These are phyloP conservation scores for Keithomyces neogunnii DNA, from an alignment of 2,329 filamentous ascomycete genomes.

Conservation along the genomic window DNA sequence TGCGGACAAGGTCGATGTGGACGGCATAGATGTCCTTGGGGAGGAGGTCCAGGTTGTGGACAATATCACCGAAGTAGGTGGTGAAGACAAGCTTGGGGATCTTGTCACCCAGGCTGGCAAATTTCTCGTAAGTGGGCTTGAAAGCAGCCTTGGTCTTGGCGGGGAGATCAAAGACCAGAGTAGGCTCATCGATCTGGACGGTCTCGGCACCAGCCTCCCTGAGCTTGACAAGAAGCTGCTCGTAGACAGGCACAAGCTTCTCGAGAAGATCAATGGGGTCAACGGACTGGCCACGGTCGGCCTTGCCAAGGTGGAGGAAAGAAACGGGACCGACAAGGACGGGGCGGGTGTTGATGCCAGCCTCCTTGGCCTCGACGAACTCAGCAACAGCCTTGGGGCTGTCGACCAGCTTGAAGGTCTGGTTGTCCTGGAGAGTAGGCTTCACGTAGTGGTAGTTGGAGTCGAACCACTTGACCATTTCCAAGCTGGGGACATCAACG, in stretches of 20 bases:
- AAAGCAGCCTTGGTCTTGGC: conserved; percentile 90
- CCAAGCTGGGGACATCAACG: conserved; percentile 85
- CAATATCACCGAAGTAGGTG: conserved; percentile 98
- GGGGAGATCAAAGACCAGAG: conserved; percentile 90
- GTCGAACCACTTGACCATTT: conserved; percentile 99
- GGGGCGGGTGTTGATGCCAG: conserved; percentile 84
- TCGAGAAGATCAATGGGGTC: conserved; percentile 90
- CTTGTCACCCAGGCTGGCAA: conserved; percentile 65
- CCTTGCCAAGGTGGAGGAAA: conserved; percentile 96
- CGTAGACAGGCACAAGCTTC: conserved; percentile 90
- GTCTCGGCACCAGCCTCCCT: conserved; percentile 94
- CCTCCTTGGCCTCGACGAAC: conserved; percentile 97
- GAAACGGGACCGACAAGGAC: conserved; percentile 94
- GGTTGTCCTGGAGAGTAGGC: conserved; percentile 93
- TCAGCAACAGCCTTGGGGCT: conserved; percentile 91
- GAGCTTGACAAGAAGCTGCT: conserved; percentile 83
- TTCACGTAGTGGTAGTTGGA: conserved; percentile 99
- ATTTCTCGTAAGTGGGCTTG: conserved; percentile 94
- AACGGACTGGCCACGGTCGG: conserved; percentile 88
- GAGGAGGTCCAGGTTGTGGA: conserved; percentile 94
- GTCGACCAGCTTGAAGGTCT: conserved; percentile 82
- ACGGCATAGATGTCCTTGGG: conserved; percentile 73
- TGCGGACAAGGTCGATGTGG: conserved; percentile 93
- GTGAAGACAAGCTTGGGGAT: conserved; percentile 84
- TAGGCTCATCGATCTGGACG: conserved; percentile 97